Conservation (phyloP, 805 yeast species). For the Candida tallmaniae region DNA sequence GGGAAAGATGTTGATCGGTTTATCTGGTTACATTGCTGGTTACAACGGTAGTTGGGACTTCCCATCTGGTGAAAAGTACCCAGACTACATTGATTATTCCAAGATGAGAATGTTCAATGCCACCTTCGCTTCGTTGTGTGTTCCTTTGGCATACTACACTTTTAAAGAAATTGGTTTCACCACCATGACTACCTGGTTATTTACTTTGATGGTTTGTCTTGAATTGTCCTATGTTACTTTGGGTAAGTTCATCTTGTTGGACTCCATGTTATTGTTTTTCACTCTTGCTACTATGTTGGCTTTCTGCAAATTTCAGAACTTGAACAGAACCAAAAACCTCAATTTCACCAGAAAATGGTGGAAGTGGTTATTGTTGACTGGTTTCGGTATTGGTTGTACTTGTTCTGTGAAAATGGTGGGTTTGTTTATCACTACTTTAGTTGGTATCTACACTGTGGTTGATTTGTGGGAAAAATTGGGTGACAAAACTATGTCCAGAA, state of each 20-base stretch:
- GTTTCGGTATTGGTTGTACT: conserved; percentile 82
- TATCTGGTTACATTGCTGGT: conserved; percentile 79
- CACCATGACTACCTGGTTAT: conserved; percentile 51
- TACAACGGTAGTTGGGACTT: conserved; percentile 75
- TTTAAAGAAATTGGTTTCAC: conserved; percentile 53
- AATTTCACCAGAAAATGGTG: conserved; percentile 79
- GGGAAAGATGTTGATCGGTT: conserved; percentile 76
- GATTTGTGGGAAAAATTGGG: conserved; percentile 86
- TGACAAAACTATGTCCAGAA: conserved; percentile 51
- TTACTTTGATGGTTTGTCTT: conserved; percentile 58
- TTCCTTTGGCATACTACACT: conserved; percentile 69
- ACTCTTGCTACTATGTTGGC: conserved; percentile 75
- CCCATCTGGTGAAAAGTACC: conserved; percentile 61
- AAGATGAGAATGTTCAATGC: conserved; percentile 73
- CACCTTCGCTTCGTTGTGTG: conserved; percentile 58
- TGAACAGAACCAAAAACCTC: conserved; percentile 38
- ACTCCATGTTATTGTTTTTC: conserved; percentile 72
- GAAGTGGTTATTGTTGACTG: conserved; percentile 85
- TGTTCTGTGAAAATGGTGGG: conserved; percentile 98
- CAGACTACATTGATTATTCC: conserved; percentile 55
- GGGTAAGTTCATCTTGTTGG: conserved; percentile 71
- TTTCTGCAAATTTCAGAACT: conserved; percentile 66
- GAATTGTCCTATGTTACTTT: conserved; percentile 68
- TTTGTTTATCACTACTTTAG: conserved; percentile 77
- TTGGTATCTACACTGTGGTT: conserved; percentile 84